Evolutionary conservation across 2,329 filamentous ascomycete species (phyloP), one percentile per base, ranked within the genome.

Genomic region (Trichoderma koningiopsis): DNA sequence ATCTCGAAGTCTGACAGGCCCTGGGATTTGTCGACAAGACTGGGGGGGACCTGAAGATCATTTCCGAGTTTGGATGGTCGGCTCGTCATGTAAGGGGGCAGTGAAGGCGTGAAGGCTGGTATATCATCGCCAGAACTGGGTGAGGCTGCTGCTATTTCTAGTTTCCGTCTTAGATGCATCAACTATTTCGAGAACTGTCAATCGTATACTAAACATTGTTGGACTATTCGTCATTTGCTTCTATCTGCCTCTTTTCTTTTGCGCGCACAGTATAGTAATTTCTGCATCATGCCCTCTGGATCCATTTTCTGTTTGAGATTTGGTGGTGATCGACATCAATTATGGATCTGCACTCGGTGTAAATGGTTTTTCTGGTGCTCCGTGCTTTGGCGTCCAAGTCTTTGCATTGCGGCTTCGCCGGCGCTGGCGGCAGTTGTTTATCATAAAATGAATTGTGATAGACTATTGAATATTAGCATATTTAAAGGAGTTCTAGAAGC

Each of bases 21-120:
- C 59, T 31, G 31, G 59, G 11, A 29, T 24, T 24, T 62, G 43
- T 62, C 43, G 31, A 62, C n/a, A 1, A 43, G 37, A 62, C 59
- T 3, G 60, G 60, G 60, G 47, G 60, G 60, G 60, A 31, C 60
- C 60, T 63, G 60, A 63, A 63, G 47, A 63, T 63, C 60, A 24
- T 63, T 63, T 7, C 60, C 60, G 19, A 13, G 29, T 19, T 35
- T 14, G 60, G 60, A 47, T 37, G 4, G 13, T n/a, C 10, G 24
- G 59, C n/a, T 27, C 19, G 29, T 27, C 55, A 29, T 22, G 29
- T 47, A 63, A 53, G 60, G 60, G 60, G 40, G 6, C 14, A 35
- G 31, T 47, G 43, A 31, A 27, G 40, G 29, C 5, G 31, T 63
- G 60, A 63, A 63, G 60, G 29, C 24, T 8, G 40, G 40, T 29